phyloP scores from a whole-genome alignment of 73 alveolate genomes.

The Loxodes magnus region DNA sequence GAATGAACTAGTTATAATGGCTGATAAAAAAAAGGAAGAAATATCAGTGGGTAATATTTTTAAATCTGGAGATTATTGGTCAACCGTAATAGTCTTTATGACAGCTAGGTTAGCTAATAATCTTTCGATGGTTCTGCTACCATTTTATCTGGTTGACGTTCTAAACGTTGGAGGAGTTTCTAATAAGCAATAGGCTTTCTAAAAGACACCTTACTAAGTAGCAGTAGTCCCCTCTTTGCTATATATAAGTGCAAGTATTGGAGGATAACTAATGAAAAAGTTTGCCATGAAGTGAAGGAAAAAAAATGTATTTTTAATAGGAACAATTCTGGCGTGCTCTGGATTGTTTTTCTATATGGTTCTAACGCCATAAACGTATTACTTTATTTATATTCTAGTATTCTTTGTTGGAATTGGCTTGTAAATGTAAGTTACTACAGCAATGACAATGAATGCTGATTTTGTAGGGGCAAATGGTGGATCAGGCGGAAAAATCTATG shows the following conservation, averaged over 20 bases:
- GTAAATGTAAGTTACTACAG: not conserved
- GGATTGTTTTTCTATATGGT: not conserved
- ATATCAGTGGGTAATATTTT: no score
- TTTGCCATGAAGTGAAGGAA: conserved; percentile 23
- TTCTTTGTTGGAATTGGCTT: conserved; percentile 4
- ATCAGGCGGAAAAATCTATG: no score
- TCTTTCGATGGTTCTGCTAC: conserved; percentile 57
- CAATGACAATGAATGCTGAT: conserved; percentile 2
- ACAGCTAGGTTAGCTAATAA: conserved; percentile 59
- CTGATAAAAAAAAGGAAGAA: no score
- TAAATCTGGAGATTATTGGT: no score
- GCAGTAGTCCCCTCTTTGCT: conserved; percentile 61
- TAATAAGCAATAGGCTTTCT: conserved; percentile 21
- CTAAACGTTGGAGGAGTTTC: conserved; percentile 37
- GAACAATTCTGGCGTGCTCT: conserved; percentile 1
- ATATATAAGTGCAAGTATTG: conserved; percentile 44
- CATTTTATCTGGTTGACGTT: conserved; percentile 41
- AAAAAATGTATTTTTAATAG: conserved; percentile 22
- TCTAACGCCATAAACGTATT: not conserved
- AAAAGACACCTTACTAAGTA: conserved; percentile 45
- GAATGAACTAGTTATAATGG: no score
- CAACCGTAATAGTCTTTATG: conserved; percentile 60
- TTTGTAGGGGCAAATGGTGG: conserved; percentile 11
- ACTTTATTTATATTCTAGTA: not conserved
- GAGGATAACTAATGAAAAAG: conserved; percentile 33